Evolutionary conservation across 345 rosid genomes (phyloP).

Genomic region (Odontarrhena argentea): DNA sequence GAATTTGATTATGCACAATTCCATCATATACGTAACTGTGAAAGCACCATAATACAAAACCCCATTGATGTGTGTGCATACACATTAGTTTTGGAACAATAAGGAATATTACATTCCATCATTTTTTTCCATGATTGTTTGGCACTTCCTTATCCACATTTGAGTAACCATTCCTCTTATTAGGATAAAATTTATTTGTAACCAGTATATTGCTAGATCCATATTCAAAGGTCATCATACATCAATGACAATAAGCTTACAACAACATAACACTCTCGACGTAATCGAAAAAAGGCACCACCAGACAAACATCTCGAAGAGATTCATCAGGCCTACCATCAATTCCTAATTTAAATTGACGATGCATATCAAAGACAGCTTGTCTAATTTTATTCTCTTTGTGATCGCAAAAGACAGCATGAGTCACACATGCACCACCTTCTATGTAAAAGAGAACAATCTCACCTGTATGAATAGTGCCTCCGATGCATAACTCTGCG

Average conservation of each 20-base stretch:
- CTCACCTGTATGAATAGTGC: neutral
- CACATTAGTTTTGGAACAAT: conserved; percentile 10
- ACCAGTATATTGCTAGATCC: too few species aligned
- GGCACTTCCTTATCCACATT: too few species aligned
- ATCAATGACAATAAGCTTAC: neutral
- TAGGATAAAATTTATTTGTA: too few species aligned
- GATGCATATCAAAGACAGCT: too few species aligned
- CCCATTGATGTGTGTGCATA: neutral
- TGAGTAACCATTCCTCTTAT: too few species aligned
- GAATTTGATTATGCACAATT: neutral
- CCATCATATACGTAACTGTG: too few species aligned
- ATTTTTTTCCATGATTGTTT: neutral
- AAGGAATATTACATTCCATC: conserved; percentile 2
- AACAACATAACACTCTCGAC: conserved; percentile 11
- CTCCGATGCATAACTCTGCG: neutral
- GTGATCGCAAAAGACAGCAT: neutral
- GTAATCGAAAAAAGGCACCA: neutral
- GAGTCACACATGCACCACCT: too few species aligned
- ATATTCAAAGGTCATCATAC: too few species aligned
- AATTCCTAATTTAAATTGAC: neutral
- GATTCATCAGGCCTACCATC: neutral
- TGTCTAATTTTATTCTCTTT: neutral
- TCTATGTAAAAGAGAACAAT: neutral
- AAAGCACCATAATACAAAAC: neutral
- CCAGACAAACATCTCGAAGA: too few species aligned